Conservation (phyloP, 2,329 filamentous ascomycete species). For the Sclerotinia trifoliorum region DNA sequence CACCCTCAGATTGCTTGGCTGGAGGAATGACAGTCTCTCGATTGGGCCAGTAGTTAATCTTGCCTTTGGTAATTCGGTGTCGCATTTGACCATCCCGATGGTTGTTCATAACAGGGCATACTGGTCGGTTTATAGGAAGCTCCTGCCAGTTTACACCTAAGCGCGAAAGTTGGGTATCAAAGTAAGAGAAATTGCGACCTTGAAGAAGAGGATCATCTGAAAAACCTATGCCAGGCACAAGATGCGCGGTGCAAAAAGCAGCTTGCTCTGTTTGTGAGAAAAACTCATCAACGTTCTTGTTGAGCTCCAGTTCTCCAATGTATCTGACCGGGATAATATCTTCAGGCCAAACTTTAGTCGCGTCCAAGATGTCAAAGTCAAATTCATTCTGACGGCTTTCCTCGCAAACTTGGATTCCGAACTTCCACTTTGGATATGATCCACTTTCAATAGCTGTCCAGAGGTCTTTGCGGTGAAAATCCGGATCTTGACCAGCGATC, state of each 20-base stretch:
- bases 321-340: constrained; percentile 72
- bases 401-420: constrained; percentile 75
- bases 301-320: constrained; percentile 76
- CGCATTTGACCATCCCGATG: constrained; percentile 73
- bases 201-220: constrained; percentile 73
- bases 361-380: constrained; percentile 74
- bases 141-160: constrained; percentile 75
- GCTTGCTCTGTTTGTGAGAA: constrained; percentile 81
- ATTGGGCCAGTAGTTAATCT: constrained; percentile 79
- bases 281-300: constrained; percentile 77
- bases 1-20: constrained; percentile 59
- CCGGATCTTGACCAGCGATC: constrained; percentile 66
- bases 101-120: constrained; percentile 73
- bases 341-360: constrained; percentile 84
- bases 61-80: constrained; percentile 71
- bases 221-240: constrained; percentile 76
- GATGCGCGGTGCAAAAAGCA: constrained; percentile 77
- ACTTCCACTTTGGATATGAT: constrained; percentile 73
- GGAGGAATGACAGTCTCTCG: constrained; percentile 63
- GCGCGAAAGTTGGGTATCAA: constrained; percentile 67
- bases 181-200: constrained; percentile 68
- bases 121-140: constrained; percentile 72
- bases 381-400: constrained; percentile 64
- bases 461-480: constrained; percentile 79
- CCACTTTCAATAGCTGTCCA: constrained; percentile 71